Evolutionary conservation across 805 yeast species (phyloP).

Genomic region (Pichia nakasei): DNA sequence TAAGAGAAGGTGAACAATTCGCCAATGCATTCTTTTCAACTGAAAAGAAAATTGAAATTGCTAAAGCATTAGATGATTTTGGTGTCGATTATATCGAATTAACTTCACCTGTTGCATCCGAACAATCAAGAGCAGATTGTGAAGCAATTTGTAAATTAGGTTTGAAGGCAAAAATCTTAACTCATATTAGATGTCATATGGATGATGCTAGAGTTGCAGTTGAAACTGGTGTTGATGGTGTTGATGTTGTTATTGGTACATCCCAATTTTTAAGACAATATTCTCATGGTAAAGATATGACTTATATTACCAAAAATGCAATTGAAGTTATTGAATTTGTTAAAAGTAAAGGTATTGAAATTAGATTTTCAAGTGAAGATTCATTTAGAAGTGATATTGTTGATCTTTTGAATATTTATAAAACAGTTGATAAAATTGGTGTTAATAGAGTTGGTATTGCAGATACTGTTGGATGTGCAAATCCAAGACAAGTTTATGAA

Average conservation of each 20-base stretch:
- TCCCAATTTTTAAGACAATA: constrained; percentile 90
- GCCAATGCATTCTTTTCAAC: constrained; percentile 94
- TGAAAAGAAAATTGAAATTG: constrained; percentile 93
- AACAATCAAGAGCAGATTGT: constrained; percentile 87
- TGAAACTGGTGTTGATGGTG: constrained; percentile 98
- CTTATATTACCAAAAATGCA: constrained; percentile 91
- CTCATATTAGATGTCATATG: constrained; percentile 98
- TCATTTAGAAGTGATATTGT: constrained; percentile 95
- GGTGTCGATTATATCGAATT: constrained; percentile 98
- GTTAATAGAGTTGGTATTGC: constrained; percentile 99
- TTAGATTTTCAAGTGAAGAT: constrained; percentile 94
- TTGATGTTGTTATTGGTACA: constrained; percentile 96
- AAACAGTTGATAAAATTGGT: constrained; percentile 94
- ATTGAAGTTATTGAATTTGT: constrained; percentile 96
- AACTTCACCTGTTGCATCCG: constrained; percentile 96
- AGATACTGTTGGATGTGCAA: constrained; percentile 98
- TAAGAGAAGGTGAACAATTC: constrained; percentile 98
- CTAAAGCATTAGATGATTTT: constrained; percentile 92
- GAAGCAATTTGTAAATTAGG: constrained; percentile 98
- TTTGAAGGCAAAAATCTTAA: constrained; percentile 86
- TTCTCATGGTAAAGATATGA: constrained; percentile 98
- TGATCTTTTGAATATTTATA: constrained; percentile 88
- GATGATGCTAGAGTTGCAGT: constrained; percentile 97
- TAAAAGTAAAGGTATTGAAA: constrained; percentile 93
- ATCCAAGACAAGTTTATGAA: constrained; percentile 98